phyloP scores from a whole-genome alignment of 2,329 filamentous ascomycete genomes.

The Ilyonectria sp. region DNA sequence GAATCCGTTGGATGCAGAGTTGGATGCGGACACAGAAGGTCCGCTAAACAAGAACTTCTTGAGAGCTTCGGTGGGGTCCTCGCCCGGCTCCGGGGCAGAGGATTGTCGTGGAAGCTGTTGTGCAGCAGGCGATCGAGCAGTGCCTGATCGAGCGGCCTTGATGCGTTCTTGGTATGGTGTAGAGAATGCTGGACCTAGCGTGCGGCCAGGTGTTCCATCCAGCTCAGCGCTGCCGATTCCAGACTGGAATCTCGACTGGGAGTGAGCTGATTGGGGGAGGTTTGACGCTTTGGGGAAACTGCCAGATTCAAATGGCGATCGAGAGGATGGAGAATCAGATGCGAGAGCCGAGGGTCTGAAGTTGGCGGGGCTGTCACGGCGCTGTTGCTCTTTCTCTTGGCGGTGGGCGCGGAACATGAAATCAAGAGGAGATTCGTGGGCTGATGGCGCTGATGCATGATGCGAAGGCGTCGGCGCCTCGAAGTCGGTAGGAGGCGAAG shows the following conservation, averaged over 20 bases:
- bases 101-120: slow-evolving; percentile 31
- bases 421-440: slow-evolving; percentile 84
- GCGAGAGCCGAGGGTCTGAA: slow-evolving; percentile 56
- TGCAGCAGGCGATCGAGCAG: slow-evolving; percentile 41
- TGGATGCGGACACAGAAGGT: slow-evolving; percentile 43
- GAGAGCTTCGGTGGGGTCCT: slow-evolving; percentile 63
- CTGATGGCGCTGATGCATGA: slow-evolving; percentile 50
- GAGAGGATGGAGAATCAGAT: slow-evolving; percentile 68
- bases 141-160: slow-evolving; percentile 63
- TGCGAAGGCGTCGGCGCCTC: slow-evolving; percentile 64
- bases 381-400: slow-evolving; percentile 78
- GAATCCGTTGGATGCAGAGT: slow-evolving; percentile 37
- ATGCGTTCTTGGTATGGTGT: slow-evolving; percentile 76
- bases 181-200: slow-evolving; percentile 77
- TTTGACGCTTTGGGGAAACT: slow-evolving; percentile 42
- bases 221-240: slow-evolving; percentile 67
- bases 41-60: slow-evolving; percentile 71
- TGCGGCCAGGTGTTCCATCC: slow-evolving; percentile 69
- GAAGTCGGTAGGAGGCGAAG: slow-evolving; percentile 68
- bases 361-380: slow-evolving; percentile 67
- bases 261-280: slow-evolving; percentile 46
- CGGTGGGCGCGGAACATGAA: slow-evolving; percentile 91
- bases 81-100: slow-evolving; percentile 36
- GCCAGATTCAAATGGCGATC: slow-evolving; percentile 52
- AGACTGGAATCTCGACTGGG: slow-evolving; percentile 40